Evolutionary conservation across 345 rosid genomes (phyloP).

Genomic region (Carallia pectinifolia): DNA sequence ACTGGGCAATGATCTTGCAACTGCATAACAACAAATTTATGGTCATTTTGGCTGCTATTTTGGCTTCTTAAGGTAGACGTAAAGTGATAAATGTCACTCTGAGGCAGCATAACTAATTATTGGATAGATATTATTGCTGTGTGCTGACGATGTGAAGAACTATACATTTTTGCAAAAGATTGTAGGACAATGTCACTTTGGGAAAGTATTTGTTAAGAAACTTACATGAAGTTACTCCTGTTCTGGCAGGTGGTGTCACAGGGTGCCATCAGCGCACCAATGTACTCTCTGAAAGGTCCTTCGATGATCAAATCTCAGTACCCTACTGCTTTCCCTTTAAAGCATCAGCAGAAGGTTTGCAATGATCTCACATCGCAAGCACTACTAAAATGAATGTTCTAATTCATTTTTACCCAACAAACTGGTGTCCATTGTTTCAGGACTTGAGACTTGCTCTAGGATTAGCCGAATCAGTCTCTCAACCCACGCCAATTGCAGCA

Average conservation of each 20-base stretch:
- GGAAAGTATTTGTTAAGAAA: too few relatives aligned
- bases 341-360: slow-evolving; percentile 94
- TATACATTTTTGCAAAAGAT: too few relatives aligned
- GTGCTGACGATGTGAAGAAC: too few relatives aligned
- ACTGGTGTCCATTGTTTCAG: slow-evolving; percentile 34
- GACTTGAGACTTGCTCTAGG: slow-evolving; percentile 86
- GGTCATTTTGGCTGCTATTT: too few relatives aligned
- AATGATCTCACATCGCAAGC: slow-evolving; percentile 3
- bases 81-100: too few relatives aligned
- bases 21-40: background rate
- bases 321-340: slow-evolving; percentile 85
- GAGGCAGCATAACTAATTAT: too few relatives aligned
- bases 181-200: too few relatives aligned
- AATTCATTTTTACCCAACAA: background rate
- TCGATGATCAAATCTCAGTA: slow-evolving; percentile 73
- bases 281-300: slow-evolving; percentile 88
- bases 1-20: background rate
- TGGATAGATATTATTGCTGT: too few relatives aligned
- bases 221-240: too few relatives aligned
- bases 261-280: slow-evolving; percentile 92
- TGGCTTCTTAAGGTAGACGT: too few relatives aligned
- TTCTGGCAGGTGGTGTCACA: slow-evolving; percentile 67
- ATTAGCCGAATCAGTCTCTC: slow-evolving; percentile 88
- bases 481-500: slow-evolving; percentile 84
- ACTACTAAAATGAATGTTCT: background rate